These are phyloP conservation scores for Syzygium syzygioides DNA, from an alignment of 441 rosid genomes.

Conservation along the genomic window DNA sequence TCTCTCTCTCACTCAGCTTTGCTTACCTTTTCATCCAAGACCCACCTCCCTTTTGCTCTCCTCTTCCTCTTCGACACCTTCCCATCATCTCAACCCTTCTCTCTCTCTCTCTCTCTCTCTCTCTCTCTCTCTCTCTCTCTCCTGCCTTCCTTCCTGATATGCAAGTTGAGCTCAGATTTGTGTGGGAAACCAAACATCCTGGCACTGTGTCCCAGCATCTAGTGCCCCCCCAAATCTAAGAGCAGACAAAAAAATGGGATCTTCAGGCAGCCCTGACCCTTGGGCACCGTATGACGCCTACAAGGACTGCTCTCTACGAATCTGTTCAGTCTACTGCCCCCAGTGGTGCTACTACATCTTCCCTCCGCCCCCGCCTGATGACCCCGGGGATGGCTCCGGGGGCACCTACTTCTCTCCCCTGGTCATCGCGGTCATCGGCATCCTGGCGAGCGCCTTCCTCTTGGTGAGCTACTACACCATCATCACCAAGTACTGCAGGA, in stretches of 20 bases:
- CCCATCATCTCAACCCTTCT: not conserved
- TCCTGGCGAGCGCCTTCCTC: slow-evolving; percentile 59
- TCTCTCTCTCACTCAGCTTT: slow-evolving; percentile 16
- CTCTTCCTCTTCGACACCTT: not conserved
- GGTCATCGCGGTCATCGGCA: slow-evolving; percentile 69
- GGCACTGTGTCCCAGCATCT: not conserved
- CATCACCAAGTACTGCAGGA: slow-evolving; percentile 53
- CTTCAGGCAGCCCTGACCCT: slow-evolving; percentile 45
- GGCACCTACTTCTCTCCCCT: slow-evolving; percentile 60
- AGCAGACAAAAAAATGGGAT: slow-evolving; percentile 38
- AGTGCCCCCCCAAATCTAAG: not conserved
- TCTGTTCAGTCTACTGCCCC: slow-evolving; percentile 80
- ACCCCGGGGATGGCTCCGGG: slow-evolving; percentile 18
- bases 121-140: not conserved
- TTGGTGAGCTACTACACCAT: slow-evolving; percentile 67
- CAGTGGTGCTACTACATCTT: slow-evolving; percentile 76
- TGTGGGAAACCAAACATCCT: not conserved
- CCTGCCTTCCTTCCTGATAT: not conserved
- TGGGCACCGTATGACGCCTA: slow-evolving; percentile 56
- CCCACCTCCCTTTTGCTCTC: not conserved
- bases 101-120: not conserved
- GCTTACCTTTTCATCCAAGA: slow-evolving; percentile 25
- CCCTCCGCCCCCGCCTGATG: slow-evolving; percentile 71
- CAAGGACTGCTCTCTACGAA: slow-evolving; percentile 69
- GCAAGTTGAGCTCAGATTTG: not conserved